Base-by-base conservation (phyloP, 2,329 filamentous ascomycete species). In the Paraphoma sp. region DNA sequence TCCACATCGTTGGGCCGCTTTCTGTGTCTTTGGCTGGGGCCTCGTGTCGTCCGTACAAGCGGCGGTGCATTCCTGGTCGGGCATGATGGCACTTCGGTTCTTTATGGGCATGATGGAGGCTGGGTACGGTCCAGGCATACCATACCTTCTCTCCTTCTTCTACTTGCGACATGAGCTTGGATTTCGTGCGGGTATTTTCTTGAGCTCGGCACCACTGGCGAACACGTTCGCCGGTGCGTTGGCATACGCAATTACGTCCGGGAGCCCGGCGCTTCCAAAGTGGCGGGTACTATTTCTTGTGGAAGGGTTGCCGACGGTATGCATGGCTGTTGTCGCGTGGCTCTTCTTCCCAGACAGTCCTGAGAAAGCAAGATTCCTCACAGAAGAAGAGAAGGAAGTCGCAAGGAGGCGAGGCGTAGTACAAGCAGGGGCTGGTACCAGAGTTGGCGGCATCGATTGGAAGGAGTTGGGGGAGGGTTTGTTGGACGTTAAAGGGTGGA, bases 201-300 rank as follows among this genome's bases (percentile, higher is more conserved):
- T 80, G 23, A 70, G 70, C 10, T 78, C 78, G 3, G 87, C 87
- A 0, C 87, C 88, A 1, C 82, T 96, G 4, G 92, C 92, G 1
- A 95, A 91, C 42, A 89, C 88, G 1, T 93, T 96, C 71, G 91
- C 92, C 0, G 88, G 88, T 2, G 87, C 86, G 3, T 78, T 89
- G 9, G 74, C 74, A 9, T 76, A 74, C 56, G 74, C 70, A 4
- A 89, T 91, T 69, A 87, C 86, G 8, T 84, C 84, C 29, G 85
- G 87, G 11, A 80, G 83, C 64, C 78, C 81, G 2, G 54, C 52
- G 6, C 73, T 91, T 43, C 82, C 84, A 2, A 85, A 82, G 54
- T 92, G 89, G 90, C 82, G 86, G 36, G 77, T 84, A 2, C 63
- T 85, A 3, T 86, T 86, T 57, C 67, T 82, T 4, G 79, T 81